phyloP scores from a whole-genome alignment of 2,329 filamentous ascomycete species.

The Leptographium galeiforme region DNA sequence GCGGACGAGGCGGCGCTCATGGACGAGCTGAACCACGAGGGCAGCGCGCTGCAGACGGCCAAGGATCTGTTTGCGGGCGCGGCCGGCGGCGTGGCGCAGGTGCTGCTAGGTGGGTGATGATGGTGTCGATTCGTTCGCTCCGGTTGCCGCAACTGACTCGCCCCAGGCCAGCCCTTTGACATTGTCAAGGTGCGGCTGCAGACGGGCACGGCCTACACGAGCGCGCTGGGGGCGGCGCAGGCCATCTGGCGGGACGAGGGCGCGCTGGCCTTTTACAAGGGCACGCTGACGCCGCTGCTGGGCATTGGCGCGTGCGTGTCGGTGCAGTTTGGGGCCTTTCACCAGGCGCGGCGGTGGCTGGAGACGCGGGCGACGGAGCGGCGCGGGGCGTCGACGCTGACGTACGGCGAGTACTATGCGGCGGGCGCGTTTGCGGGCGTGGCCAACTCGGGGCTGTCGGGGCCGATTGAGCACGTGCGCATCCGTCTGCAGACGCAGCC shows the following conservation, averaged over 20 bases:
- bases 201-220: conserved; percentile 69
- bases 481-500: conserved; percentile 95
- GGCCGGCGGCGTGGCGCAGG: conserved; percentile 83
- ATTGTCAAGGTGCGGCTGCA: conserved; percentile 97
- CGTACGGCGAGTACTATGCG: conserved; percentile 77
- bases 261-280: conserved; percentile 91
- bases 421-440: conserved; percentile 87
- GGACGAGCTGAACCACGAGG: conserved; percentile 8
- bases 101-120: too few relatives aligned
- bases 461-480: conserved; percentile 91
- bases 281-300: conserved; percentile 83
- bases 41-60: conserved; percentile 42
- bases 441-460: conserved; percentile 76
- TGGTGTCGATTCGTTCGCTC: too few relatives aligned
- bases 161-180: conserved; percentile 62
- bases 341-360: conserved; percentile 76
- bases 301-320: conserved; percentile 96
- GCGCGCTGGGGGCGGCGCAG: conserved; percentile 65
- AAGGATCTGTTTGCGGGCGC: conserved; percentile 92
- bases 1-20: neutral
- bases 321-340: conserved; percentile 97
- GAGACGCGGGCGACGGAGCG: conserved; percentile 53
- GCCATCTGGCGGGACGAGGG: conserved; percentile 84
- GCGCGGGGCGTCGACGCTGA: conserved; percentile 37
- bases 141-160: too few relatives aligned